Base-by-base conservation (phyloP, 257 asterid species). In the Rubia yunnanensis region DNA sequence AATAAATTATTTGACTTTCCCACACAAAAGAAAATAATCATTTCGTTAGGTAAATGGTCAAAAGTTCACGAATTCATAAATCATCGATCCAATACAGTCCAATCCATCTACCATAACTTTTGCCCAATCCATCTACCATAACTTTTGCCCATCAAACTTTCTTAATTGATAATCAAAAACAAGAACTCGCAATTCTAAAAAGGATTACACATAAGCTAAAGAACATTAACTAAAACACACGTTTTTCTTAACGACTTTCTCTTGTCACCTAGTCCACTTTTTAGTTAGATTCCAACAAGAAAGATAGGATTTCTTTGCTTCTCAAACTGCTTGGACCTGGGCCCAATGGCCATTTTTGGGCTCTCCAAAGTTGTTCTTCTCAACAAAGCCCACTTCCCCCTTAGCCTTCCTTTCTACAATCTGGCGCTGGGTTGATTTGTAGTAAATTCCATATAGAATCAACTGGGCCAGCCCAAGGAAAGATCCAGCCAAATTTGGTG, bases 381-480 rank as follows among this genome's bases (percentile, higher is more conserved):
- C 79, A 1, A 80, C 50, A 71, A 91, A 6, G 63, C 78, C 76
- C 31, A 84, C 9, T 63, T 80, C 96, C 5, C 68, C 79, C 35
- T 72, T 77, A 20, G 66, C 70, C 66, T 74, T 77, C 27, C 83
- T 82, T 65, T 80, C 88, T 3, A 88, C 95, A 50, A 85, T 57
- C 2, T 77, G 80, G 70, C 80, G 77, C 56, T 80, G 76, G 0
- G 96, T 88, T 11, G 92, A 83, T 26, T 71, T 83, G 76, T 94
- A 91, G 72, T 73, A 94, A 10, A 81, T 67, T 0, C 89, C 99
- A 49, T 90, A 94, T 0, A 94, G 68, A 3, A 88, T 1, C 8
- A 94, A 66, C n/a, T 94, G 99, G 66, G 85, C 87, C 77, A 88
- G 77, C 62, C 94, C 98, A 46, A 94, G 90, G 7, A 78, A 8